These are phyloP conservation scores for Polygonum aviculare DNA, from an alignment of 148 eudicot species.

Conservation along the genomic window DNA sequence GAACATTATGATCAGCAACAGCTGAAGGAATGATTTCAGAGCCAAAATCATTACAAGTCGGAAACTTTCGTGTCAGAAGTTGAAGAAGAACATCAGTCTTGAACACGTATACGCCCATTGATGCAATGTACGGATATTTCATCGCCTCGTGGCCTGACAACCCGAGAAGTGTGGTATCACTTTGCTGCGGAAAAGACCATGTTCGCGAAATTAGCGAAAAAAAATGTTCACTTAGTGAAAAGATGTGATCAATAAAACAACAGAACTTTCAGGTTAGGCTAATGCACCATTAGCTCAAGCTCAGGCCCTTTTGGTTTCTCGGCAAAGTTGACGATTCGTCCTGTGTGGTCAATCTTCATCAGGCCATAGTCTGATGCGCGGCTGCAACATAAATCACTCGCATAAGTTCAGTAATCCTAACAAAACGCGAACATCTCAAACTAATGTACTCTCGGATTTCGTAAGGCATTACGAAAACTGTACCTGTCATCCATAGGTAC, in stretches of 20 bases:
- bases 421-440: neutral
- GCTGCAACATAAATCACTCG: constrained; percentile 16
- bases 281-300: constrained; percentile 57
- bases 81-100: constrained; percentile 49
- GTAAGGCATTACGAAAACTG: neutral
- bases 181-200: constrained; percentile 38
- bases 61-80: constrained; percentile 45
- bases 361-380: constrained; percentile 55
- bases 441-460: neutral
- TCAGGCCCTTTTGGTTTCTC: constrained; percentile 83
- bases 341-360: constrained; percentile 67
- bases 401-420: neutral
- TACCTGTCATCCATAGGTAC: constrained; percentile 93
- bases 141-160: constrained; percentile 42
- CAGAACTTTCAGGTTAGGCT: neutral
- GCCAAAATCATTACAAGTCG: constrained; percentile 63
- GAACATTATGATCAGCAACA: constrained; percentile 62
- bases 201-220: neutral
- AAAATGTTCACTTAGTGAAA: neutral
- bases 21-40: constrained; percentile 75
- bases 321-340: constrained; percentile 59
- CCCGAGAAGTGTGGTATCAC: constrained; percentile 58
- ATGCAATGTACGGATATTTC: constrained; percentile 57
- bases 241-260: neutral
- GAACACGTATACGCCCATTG: constrained; percentile 80